phyloP scores from a whole-genome alignment of 257 asterid genomes.

The Petunia axillaris region DNA sequence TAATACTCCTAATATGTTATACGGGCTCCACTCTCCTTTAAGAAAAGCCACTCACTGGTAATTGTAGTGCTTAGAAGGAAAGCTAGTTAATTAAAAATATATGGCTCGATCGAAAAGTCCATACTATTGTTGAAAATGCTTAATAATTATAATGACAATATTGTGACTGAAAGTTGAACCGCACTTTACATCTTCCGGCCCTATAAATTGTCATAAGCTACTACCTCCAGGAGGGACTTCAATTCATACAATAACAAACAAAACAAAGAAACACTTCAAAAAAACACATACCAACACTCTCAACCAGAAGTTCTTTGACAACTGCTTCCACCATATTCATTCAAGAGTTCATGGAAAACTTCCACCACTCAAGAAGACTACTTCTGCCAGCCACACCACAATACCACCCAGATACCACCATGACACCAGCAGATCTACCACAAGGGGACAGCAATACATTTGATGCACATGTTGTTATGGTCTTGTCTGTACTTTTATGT shows the following conservation, averaged over 20 bases:
- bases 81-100: not conserved
- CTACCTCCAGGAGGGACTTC: not conserved
- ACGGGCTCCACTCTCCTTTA: not conserved
- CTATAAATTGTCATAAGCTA: constrained; percentile 15
- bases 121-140: not conserved
- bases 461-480: constrained; percentile 27
- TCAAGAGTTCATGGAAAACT: constrained; percentile 21
- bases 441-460: constrained; percentile 17
- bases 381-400: not conserved
- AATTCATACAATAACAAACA: constrained; percentile 6
- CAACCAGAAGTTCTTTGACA: not conserved
- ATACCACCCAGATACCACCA: not conserved
- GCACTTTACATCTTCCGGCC: not conserved
- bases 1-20: not conserved
- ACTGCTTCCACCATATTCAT: not conserved
- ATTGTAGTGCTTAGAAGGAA: not conserved
- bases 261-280: constrained; percentile 10
- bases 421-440: constrained; percentile 1
- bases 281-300: not conserved
- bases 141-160: not conserved
- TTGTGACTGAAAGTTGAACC: not conserved
- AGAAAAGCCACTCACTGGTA: not conserved
- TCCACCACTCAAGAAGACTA: constrained; percentile 13
- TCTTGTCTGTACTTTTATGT: constrained; percentile 21
- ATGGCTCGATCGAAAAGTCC: not conserved